These are phyloP conservation scores for Pezicula rhizophila DNA, from an alignment of 2,329 filamentous ascomycete species.

Conservation along the genomic window DNA sequence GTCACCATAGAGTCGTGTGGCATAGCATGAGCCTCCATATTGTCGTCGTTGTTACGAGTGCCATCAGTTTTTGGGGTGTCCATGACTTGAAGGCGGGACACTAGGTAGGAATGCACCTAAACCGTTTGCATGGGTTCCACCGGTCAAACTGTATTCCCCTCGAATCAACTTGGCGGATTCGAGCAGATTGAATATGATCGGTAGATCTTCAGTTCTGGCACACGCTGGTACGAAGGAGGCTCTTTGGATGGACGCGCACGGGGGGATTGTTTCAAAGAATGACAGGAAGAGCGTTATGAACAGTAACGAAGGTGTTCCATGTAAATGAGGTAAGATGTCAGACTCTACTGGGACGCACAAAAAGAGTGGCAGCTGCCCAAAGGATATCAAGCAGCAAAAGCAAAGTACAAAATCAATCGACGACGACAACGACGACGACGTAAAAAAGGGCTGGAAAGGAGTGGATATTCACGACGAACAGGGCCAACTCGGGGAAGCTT, in stretches of 20 bases:
- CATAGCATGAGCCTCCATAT: slow-evolving; percentile 3
- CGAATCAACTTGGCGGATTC: not conserved
- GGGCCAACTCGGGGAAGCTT: too few relatives aligned
- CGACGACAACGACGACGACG: not conserved
- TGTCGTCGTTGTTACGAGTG: too few relatives aligned
- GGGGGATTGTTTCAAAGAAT: not conserved
- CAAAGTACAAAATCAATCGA: not conserved
- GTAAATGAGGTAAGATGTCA: not conserved
- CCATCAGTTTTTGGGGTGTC: not conserved
- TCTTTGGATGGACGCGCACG: not conserved
- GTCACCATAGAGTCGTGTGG: slow-evolving; percentile 70
- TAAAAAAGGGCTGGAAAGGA: not conserved
- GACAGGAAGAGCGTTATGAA: not conserved
- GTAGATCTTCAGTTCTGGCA: not conserved
- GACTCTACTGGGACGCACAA: not conserved
- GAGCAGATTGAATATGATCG: not conserved
- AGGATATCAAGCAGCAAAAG: not conserved
- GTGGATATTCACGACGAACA: not conserved
- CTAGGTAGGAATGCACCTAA: not conserved
- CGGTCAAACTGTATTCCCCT: not conserved
- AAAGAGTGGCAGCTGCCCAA: slow-evolving; percentile 1
- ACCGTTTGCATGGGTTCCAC: not conserved
- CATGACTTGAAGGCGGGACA: not conserved
- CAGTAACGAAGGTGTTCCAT: not conserved
- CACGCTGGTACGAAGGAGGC: not conserved